Base-by-base conservation (phyloP, 2,329 filamentous ascomycete species). In the Tolypocladium amazonense region DNA sequence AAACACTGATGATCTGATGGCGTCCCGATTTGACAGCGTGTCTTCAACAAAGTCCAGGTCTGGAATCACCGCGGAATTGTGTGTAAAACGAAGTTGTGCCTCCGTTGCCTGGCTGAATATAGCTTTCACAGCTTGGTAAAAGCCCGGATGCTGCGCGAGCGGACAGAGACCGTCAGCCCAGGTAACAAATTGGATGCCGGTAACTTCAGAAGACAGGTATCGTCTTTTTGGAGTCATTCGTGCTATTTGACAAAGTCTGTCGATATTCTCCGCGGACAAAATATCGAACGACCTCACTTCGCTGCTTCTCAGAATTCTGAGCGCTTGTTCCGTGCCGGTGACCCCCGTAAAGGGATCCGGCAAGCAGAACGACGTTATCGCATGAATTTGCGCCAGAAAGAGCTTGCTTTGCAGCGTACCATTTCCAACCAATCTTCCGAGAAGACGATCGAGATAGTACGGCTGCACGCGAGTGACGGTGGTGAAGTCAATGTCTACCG, bases 301-400 rank as follows among this genome's bases (percentile, higher is more conserved):
- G 0, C 79, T 79, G 0, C 78, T 80, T 0, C 58, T 58, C 0
- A 86, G 65, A 1, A 82, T 79, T 0, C 65, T 62, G 0, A 85
- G 64, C 0, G 81, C 79, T 38, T 79, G 68, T 64, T 86, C 82
- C 0, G 80, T 82, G 0, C 83, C 83, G 0, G 81, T 85, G 3
- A 69, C 67, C 0, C 63, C 56, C 0, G 79, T 84, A 0, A 84
- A 68, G 0, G 68, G 69, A 62, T 85, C 82, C 0, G 77, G 76
- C 0, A 83, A 66, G 43, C 73, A 79, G 52, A 75, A 72, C 0
- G 81, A 80, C 0, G 82, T 85, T 0, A 83, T 57, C 0, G 78
- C 81, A 63, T 86, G 81, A 0, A 86, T 68, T 35, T 79, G 77
- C 6, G 70, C 71, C 0, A 83, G 69, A 30, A 77, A 74, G 0